Percentiles rank a stretch among this genome's conserved stretches.
phyloP scores from a whole-genome alignment of 1,284 basidiomycete genomes.

The Neonothopanus nambi region DNA sequence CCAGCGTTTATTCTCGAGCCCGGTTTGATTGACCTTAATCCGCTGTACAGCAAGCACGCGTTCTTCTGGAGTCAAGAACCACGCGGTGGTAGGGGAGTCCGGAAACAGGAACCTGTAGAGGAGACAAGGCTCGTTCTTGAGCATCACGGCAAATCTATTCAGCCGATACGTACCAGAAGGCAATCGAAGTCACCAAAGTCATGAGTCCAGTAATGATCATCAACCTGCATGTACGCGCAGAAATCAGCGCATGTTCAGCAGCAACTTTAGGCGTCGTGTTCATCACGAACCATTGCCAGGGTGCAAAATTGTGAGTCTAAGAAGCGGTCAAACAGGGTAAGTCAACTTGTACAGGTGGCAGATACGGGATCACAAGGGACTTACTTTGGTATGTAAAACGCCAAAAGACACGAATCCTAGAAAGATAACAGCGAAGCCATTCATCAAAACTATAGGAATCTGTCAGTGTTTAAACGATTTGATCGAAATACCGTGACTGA shows the following conservation, averaged over 20 bases:
- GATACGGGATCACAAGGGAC: slow-evolving; percentile 9
- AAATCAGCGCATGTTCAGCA: not conserved
- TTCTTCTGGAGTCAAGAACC: slow-evolving; percentile 70
- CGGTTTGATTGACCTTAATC: slow-evolving; percentile 69
- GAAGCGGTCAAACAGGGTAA: not conserved
- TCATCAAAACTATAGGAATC: slow-evolving; percentile 54
- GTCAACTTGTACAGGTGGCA: not conserved
- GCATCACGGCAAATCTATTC: not conserved
- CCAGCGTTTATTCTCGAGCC: slow-evolving; percentile 78
- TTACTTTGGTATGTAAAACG: slow-evolving; percentile 44
- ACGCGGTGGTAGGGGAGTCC: slow-evolving; percentile 70
- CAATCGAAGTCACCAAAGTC: slow-evolving; percentile 57
- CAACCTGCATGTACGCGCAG: slow-evolving; percentile 37
- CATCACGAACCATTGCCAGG: slow-evolving; percentile 52
- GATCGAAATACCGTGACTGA: slow-evolving; percentile 33
- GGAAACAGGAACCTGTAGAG: slow-evolving; percentile 66
- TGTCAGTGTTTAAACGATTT: slow-evolving; percentile 20
- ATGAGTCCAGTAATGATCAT: slow-evolving; percentile 63
- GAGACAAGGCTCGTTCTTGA: not conserved
- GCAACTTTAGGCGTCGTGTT: not conserved
- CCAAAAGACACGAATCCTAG: slow-evolving; percentile 62
- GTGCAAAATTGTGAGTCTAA: slow-evolving; percentile 41
- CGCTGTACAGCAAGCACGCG: slow-evolving; percentile 65
- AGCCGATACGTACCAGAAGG: slow-evolving; percentile 46
- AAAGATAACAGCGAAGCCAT: slow-evolving; percentile 64